These are phyloP conservation scores for Telopea speciosissima DNA, from an alignment of 177 flowering plant genomes.

Conservation along the genomic window DNA sequence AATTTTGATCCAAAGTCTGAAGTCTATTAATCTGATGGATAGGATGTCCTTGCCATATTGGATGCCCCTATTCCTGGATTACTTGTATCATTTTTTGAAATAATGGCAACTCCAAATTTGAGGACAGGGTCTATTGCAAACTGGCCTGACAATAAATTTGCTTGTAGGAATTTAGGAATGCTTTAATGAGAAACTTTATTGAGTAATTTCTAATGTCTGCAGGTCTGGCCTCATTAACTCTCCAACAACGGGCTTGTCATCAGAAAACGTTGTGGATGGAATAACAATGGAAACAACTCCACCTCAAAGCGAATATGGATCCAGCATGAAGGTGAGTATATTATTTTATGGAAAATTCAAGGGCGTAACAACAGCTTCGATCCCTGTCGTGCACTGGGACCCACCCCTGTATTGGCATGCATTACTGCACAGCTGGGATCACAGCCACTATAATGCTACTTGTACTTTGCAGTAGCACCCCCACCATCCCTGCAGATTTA, in stretches of 20 bases:
- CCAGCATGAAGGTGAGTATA: constrained; percentile 42
- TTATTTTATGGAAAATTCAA: background rate
- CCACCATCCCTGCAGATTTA: background rate
- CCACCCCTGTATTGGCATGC: too few species aligned
- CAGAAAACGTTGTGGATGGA: constrained; percentile 42
- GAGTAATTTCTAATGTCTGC: constrained; percentile 18
- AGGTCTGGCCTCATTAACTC: constrained; percentile 51
- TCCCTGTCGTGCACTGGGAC: too few species aligned
- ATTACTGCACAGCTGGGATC: too few species aligned
- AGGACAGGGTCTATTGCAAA: background rate
- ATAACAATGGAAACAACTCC: constrained; percentile 28
- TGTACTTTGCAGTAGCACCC: too few species aligned
- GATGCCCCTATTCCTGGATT: background rate
- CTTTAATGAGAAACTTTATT: background rate
- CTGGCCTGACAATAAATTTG: background rate
- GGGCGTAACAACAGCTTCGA: too few species aligned
- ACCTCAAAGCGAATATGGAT: constrained; percentile 41
- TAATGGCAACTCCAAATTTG: too few species aligned
- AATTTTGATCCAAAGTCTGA: too few species aligned
- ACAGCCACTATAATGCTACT: too few species aligned
- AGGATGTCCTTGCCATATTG: too few species aligned
- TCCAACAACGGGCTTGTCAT: constrained; percentile 33
- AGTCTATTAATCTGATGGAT: too few species aligned
- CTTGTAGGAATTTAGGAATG: background rate
- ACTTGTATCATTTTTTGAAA: too few species aligned